These are phyloP conservation scores for Rhizopus delemar DNA, from an alignment of 371 early-diverging fungal species.

Conservation along the genomic window DNA sequence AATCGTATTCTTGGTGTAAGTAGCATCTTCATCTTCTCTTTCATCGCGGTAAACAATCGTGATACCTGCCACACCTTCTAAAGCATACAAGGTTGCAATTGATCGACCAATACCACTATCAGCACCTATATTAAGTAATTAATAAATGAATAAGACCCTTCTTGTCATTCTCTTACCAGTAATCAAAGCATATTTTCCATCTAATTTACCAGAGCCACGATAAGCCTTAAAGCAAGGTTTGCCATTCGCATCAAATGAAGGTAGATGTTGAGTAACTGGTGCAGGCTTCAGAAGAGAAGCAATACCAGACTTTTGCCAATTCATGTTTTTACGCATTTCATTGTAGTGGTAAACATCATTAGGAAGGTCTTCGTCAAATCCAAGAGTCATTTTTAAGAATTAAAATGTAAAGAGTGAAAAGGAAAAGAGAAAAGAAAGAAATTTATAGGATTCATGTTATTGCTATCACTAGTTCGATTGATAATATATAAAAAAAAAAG, in stretches of 20 bases:
- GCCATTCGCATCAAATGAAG: slow-evolving; percentile 40
- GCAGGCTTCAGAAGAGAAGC: slow-evolving; percentile 50
- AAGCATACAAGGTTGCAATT: slow-evolving; percentile 49
- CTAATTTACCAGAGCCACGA: slow-evolving; percentile 43
- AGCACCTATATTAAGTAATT: slow-evolving; percentile 31
- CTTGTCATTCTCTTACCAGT: slow-evolving; percentile 28
- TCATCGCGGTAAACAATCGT: slow-evolving; percentile 56
- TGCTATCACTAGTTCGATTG: neutral
- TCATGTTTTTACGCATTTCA: slow-evolving; percentile 44
- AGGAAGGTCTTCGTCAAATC: slow-evolving; percentile 55
- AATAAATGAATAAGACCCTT: too few species aligned
- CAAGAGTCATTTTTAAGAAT: slow-evolving; percentile 36
- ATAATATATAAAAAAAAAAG: too few species aligned
- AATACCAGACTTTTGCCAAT: slow-evolving; percentile 48
- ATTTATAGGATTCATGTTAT: neutral
- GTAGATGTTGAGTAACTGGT: slow-evolving; percentile 51
- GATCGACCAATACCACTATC: slow-evolving; percentile 54
- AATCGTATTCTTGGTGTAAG: slow-evolving; percentile 48
- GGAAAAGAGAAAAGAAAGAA: neutral
- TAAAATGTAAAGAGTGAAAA: neutral
- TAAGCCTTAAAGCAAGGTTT: slow-evolving; percentile 47
- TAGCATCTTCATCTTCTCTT: slow-evolving; percentile 50
- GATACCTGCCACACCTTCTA: slow-evolving; percentile 51
- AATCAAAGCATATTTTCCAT: slow-evolving; percentile 48
- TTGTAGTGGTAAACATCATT: slow-evolving; percentile 51